These are phyloP conservation scores for Colletotrichum sp. DNA, from an alignment of 2,329 filamentous ascomycete genomes.

Conservation along the genomic window DNA sequence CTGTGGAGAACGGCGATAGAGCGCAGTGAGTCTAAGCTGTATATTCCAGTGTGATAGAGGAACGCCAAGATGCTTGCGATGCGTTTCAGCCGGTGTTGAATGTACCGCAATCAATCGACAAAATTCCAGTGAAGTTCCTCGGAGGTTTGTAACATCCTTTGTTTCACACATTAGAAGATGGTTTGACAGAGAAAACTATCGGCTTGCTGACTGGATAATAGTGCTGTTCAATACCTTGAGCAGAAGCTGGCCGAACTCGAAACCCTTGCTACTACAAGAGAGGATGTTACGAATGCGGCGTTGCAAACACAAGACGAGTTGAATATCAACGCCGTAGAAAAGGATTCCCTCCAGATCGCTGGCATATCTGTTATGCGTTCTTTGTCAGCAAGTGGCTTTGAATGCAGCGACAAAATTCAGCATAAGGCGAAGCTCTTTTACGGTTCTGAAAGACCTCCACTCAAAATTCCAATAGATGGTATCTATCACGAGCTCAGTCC, in stretches of 20 bases:
- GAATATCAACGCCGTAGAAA: background rate
- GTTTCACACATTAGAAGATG: background rate
- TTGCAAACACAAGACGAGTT: background rate
- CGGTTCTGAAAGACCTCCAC: conserved; percentile 25
- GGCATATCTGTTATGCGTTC: background rate
- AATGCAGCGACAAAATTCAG: background rate
- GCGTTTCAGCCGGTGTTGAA: background rate
- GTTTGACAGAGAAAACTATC: background rate
- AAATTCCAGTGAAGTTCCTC: background rate
- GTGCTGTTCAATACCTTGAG: background rate
- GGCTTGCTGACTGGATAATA: background rate
- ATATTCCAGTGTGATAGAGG: background rate
- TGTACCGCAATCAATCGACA: background rate
- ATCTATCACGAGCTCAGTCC: conserved; percentile 11
- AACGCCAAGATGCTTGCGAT: background rate
- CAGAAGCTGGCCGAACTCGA: background rate
- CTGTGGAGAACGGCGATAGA: background rate
- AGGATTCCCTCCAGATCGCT: background rate
- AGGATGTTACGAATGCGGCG: background rate
- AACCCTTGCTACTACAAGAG: background rate
- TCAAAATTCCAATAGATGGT: conserved; percentile 25
- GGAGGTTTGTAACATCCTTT: background rate
- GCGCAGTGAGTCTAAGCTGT: background rate
- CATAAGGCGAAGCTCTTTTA: conserved; percentile 25
- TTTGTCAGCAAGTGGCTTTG: background rate